Base-by-base conservation (phyloP, 2,329 filamentous ascomycete genomes). In the Xylariaceae sp. region DNA sequence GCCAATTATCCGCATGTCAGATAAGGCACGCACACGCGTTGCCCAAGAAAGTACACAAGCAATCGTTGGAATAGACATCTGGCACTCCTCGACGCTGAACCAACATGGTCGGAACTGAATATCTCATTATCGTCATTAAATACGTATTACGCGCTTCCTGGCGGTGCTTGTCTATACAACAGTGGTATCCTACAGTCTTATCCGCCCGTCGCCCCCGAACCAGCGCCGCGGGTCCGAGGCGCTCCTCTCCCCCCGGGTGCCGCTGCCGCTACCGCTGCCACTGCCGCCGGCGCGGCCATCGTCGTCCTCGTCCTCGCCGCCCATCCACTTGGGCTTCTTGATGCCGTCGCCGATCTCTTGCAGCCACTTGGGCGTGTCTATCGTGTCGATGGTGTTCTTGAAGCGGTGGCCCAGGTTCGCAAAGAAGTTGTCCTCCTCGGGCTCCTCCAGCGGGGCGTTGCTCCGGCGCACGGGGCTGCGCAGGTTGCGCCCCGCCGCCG, bases 351-450 rank as follows among this genome's bases (percentile, higher is more conserved):
- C 73, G 18, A 86, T 67, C 17, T 84, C 81, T 47, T 78, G 73
- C 43, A 94, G 65, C 88, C 89, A 96, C 43, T 79, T 79, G 0
- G 92, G 90, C 19, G 80, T 72, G 33, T 88, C 82, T 2, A 87
- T 72, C 0, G 78, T 83, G 40, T 96, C 90, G 33, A 96, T 77
- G 0, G 92, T 96, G 52, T 98, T 98, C 59, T 80, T 84, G 48
- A 98, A 80, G 22, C 90, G 73, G 53, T 93, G 84, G 0, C 84
- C 79, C 40, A 96, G 77, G 21, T 82, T 80, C 45, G 84, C 75
- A 52, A 96, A 88, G 57, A 94, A 86, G 44, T 80, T 86, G 35
- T 87, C 84, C 11, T 88, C 79, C 19, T 84, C 80, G 1, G 75
- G 69, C n/a, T 75, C 72, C 6, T 29, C 27, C 72, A 70, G 1